Percentiles rank a stretch among this genome's conserved stretches.
phyloP scores from a whole-genome alignment of 2,329 filamentous ascomycete genomes.

The Fusarium sp. region DNA sequence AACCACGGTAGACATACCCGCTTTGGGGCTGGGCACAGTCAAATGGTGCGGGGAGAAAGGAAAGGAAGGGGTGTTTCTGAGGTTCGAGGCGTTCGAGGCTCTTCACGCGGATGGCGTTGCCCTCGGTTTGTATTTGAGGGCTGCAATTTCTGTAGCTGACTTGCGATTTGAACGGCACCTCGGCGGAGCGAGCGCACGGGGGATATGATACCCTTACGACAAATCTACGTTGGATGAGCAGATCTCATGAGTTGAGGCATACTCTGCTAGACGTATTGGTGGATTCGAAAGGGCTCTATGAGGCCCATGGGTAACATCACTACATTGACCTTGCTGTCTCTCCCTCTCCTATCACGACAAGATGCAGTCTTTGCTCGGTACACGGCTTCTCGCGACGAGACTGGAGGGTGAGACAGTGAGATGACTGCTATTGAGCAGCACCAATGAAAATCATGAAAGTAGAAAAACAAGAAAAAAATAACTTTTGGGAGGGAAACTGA shows the following conservation, averaged over 20 bases:
- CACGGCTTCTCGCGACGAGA: conserved; percentile 20
- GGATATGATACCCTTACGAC: conserved; percentile 51
- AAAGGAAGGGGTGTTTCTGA: conserved; percentile 26
- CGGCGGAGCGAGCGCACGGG: conserved; percentile 37
- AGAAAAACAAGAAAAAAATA: conserved; percentile 41
- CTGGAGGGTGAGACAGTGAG: conserved; percentile 12
- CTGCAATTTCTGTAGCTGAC: conserved; percentile 41
- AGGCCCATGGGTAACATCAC: conserved; percentile 21
- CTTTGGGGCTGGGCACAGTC: conserved; percentile 36
- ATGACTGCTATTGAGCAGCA: conserved; percentile 26
- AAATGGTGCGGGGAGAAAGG: conserved; percentile 33
- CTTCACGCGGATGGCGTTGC: conserved; percentile 39
- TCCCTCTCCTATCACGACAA: conserved; percentile 14
- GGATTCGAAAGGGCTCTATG: conserved; percentile 20
- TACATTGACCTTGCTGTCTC: conserved; percentile 19
- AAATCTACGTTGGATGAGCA: conserved; percentile 47
- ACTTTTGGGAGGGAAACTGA: conserved; percentile 39
- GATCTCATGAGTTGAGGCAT: conserved; percentile 42
- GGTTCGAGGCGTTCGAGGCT: conserved; percentile 42
- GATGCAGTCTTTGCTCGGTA: conserved; percentile 20
- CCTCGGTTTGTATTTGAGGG: conserved; percentile 41
- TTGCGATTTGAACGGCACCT: conserved; percentile 39
- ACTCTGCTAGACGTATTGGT: conserved; percentile 40
- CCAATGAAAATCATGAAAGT: conserved; percentile 29
- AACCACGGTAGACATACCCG: conserved; percentile 41